Base-by-base conservation (phyloP, 352 stramenopile genomes). In the Phytophthora ramorum region DNA sequence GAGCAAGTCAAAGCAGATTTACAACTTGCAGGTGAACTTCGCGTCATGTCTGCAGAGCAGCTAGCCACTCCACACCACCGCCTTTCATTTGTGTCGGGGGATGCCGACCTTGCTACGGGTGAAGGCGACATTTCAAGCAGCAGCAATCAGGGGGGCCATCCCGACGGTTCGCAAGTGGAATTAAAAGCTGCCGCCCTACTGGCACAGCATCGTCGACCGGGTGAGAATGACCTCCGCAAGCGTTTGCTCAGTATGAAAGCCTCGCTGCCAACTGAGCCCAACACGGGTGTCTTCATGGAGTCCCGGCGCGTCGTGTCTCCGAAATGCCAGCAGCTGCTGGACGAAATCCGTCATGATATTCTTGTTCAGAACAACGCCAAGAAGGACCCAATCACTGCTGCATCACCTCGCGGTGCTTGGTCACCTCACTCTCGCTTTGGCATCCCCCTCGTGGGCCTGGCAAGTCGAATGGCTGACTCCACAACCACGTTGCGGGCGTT, bases 1-100 rank as follows among this genome's bases (percentile, higher is more conserved):
- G 85, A 93, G 0, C 79, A 85, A 17, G 73, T 93, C 4, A 87
- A 87, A 58, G 68, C 75, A 0, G 81, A 93, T 54, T 45, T 93
- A 8, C 75, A 89, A 22, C 69, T 93, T 3, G 44, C 85, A n/a
- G 85, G 85, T 9, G 63, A 71, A 8, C 75, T 93, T 0, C 70
- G 73, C n/a, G 80, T 93, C 19, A 53, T 78, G 17, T 68, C 54
- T 26, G 54, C 67, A 35, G 76, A 83, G 24, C 71, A 81, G 47
- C 20, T 76, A 26, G 41, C 48, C 16, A 52, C 49, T n/a, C 46
- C 43, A 40, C 66, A 55, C 26, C 26, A 53, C 43, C 49, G 38
- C 48, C 13, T 16, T 26, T 47, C 41, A 17, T 58, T 56, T 26
- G 58, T 40, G 22, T 32, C 47, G 14, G 50, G 43, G 20, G 65